Evolutionary conservation across 179 eudicot genomes (phyloP), one percentile per base, ranked within the genome.

Genomic region (Silene coronaria): DNA sequence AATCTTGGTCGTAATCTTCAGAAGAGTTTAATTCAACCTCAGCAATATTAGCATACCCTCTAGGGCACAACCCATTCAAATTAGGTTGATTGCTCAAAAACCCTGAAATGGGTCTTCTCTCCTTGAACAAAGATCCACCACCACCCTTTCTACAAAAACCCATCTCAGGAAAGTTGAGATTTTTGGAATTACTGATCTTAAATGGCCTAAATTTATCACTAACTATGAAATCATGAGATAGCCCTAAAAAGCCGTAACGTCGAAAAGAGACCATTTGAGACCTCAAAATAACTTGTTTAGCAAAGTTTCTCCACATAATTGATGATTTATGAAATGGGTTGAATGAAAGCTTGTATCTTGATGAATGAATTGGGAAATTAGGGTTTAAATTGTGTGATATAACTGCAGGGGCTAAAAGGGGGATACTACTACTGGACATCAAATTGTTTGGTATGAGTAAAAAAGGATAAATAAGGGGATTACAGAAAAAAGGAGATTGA

Each of bases 221-320:
- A 61, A 64, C 36, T 38, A 71, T 26, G 0, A 82, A 79, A 72
- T 80, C 84, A 13, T 74, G 73, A 17, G 87, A 68, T 79, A 74
- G 73, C 10, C 89, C 87, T 1, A 85, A 71, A 82, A 83, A 87
- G 42, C 88, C 84, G 60, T 58, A 77, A 67, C 78, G 74, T 38
- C 89, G 76, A 16, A 82, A 48, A 32, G 80, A 81, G 28, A 38
- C 46, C 26, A 42, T 62, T 1, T 84, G 80, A 81, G 80, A 70
- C 77, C 83, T 85, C 51, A 81, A 79, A 65, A 83, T 68, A 21
- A 82, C 80, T 66, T 80, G 75, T 67, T 83, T 88, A 28, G 84
- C 85, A 67, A 87, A 74, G 80, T 63, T 90, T 85, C 87, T 85
- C 96, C 86, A 92, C 96, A 91, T 91, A 68, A 76, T 65, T 68